A percentile compares a stretch with the other conserved stretches of the same genome.
Evolutionary conservation across 2,329 filamentous ascomycete genomes (phyloP).

Genomic region (Monosporascus sp.): DNA sequence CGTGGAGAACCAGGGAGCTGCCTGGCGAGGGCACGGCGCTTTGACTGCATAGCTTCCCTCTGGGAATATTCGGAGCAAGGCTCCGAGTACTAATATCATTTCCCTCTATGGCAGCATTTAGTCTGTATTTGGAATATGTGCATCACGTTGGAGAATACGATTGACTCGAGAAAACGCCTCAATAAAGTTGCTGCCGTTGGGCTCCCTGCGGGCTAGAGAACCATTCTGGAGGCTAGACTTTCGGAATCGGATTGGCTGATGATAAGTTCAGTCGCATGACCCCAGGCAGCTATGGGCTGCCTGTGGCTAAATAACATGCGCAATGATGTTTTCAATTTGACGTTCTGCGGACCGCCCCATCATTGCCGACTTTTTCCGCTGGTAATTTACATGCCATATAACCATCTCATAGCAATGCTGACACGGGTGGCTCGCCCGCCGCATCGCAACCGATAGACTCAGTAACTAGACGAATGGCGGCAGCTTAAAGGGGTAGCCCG

Average conservation of each 20-base stretch:
- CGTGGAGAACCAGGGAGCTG: no score
- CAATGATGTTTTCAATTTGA: background rate
- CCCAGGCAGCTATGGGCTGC: no score
- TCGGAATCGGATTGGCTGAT: no score
- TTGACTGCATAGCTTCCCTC: background rate
- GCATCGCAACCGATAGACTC: background rate
- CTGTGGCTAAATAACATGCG: no score
- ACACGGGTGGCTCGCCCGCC: background rate
- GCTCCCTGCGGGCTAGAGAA: no score
- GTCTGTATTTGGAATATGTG: no score
- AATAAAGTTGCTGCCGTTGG: no score
- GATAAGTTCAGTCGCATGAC: no score
- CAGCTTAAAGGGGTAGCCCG: conserved; percentile 87
- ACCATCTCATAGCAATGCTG: background rate
- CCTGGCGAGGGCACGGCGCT: background rate
- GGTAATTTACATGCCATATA: background rate
- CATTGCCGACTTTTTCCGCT: background rate
- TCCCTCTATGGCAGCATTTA: no score
- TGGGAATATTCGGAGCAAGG: background rate
- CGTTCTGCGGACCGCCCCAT: background rate
- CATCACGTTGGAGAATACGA: no score
- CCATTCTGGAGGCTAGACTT: no score
- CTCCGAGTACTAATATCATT: background rate
- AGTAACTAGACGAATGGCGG: conserved; percentile 69
- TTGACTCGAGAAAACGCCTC: no score